Evolutionary conservation across 192 early-diverging fungal species (phyloP).

Genomic region (Rhizoclosmatium sp.): DNA sequence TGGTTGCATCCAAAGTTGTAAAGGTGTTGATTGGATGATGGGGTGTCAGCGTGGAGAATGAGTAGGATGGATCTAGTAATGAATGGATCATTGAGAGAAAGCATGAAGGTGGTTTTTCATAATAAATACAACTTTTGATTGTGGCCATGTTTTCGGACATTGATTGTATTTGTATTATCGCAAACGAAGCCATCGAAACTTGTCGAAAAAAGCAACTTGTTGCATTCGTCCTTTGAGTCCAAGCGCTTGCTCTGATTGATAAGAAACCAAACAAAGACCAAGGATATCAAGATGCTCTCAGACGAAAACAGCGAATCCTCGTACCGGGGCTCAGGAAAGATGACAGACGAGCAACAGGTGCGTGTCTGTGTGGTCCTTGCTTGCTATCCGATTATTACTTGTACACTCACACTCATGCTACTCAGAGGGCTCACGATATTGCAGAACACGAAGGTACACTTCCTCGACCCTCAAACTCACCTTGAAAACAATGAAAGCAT

Average conservation of each 20-base stretch:
- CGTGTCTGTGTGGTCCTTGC: not conserved
- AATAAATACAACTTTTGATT: too few relatives aligned
- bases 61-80: not conserved
- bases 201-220: too few relatives aligned
- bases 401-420: not conserved
- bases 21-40: not conserved
- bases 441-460: constrained; percentile 21
- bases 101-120: too few relatives aligned
- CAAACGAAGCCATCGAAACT: too few relatives aligned
- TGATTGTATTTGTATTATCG: too few relatives aligned
- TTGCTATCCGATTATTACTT: not conserved
- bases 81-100: not conserved
- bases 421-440: constrained; percentile 14
- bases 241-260: not conserved
- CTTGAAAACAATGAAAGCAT: not conserved
- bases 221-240: too few relatives aligned
- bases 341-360: constrained; percentile 17
- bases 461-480: not conserved
- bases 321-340: not conserved
- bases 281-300: not conserved
- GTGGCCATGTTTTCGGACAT: too few relatives aligned
- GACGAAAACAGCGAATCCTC: constrained; percentile 1
- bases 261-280: not conserved
- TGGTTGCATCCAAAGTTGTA: constrained; percentile 40
- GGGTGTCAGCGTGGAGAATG: too few relatives aligned